phyloP scores from a whole-genome alignment of 352 stramenopile species.

The Phytophthora vignae region DNA sequence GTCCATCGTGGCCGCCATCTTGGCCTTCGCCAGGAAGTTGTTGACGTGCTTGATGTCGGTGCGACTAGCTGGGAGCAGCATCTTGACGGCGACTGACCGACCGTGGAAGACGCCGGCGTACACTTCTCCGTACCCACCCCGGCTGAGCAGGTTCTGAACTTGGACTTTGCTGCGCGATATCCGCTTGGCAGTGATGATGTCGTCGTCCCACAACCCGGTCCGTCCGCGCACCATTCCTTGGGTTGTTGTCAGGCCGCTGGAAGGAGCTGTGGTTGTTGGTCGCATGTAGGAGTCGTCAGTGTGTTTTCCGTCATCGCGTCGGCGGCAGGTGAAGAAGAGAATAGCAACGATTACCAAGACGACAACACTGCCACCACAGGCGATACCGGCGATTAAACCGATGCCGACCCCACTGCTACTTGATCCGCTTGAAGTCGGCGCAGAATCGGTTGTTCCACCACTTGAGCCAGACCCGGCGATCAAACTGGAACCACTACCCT shows the following conservation, averaged over 20 bases:
- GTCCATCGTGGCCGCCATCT: conserved; percentile 35
- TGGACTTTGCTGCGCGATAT: conserved; percentile 43
- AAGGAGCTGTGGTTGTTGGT: background rate
- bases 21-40: conserved; percentile 42
- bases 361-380: background rate
- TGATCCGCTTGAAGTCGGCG: background rate
- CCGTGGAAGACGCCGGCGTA: conserved; percentile 39
- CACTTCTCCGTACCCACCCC: conserved; percentile 39
- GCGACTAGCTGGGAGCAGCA: conserved; percentile 32
- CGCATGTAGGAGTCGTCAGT: background rate
- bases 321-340: background rate
- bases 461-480: background rate
- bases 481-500: background rate
- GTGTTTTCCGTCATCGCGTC: background rate
- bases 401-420: background rate
- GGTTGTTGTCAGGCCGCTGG: background rate
- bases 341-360: background rate
- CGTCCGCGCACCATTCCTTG: conserved; percentile 5
- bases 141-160: conserved; percentile 29
- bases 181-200: conserved; percentile 37
- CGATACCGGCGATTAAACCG: background rate
- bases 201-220: conserved; percentile 32
- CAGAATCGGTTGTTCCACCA: background rate
- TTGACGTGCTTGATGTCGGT: conserved; percentile 36
- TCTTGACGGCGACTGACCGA: conserved; percentile 41